phyloP scores from a whole-genome alignment of 2,329 filamentous ascomycete genomes.

The Westerdykella ornata region DNA sequence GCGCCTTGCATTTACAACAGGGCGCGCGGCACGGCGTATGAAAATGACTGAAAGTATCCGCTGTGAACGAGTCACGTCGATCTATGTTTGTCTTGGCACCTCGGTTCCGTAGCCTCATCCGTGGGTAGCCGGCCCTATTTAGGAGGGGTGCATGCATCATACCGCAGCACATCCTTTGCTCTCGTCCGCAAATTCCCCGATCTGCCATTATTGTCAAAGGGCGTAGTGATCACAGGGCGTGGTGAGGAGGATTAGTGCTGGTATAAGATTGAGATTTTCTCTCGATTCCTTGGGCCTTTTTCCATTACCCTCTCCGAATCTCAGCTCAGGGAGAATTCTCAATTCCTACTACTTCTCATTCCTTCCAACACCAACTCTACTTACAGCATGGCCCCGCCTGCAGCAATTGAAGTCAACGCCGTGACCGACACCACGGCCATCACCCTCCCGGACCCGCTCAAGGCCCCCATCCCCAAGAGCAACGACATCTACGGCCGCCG shows the following conservation, averaged over 20 bases:
- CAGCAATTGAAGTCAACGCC: conserved; percentile 39
- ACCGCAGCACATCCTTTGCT: not conserved
- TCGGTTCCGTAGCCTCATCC: conserved; percentile 21
- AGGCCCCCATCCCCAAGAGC: conserved; percentile 42
- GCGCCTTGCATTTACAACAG: no score
- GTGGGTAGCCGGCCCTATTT: conserved; percentile 24
- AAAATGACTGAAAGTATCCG: no score
- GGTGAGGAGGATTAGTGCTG: no score
- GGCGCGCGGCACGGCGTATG: no score
- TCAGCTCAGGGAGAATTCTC: no score
- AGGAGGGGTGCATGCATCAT: not conserved
- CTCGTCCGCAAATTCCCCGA: not conserved
- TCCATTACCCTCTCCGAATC: no score
- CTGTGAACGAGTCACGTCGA: no score
- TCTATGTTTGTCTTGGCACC: conserved; percentile 5
- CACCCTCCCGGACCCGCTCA: conserved; percentile 48
- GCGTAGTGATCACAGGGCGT: not conserved
- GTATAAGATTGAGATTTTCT: no score
- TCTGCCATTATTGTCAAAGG: not conserved
- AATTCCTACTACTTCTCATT: not conserved
- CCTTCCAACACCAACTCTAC: not conserved
- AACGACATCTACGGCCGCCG: conserved; percentile 62
- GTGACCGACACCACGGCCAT: conserved; percentile 45
- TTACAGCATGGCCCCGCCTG: conserved; percentile 29
- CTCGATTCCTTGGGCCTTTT: no score